Base-by-base conservation (phyloP, 805 yeast species). In the Saturnispora gosingensis region DNA sequence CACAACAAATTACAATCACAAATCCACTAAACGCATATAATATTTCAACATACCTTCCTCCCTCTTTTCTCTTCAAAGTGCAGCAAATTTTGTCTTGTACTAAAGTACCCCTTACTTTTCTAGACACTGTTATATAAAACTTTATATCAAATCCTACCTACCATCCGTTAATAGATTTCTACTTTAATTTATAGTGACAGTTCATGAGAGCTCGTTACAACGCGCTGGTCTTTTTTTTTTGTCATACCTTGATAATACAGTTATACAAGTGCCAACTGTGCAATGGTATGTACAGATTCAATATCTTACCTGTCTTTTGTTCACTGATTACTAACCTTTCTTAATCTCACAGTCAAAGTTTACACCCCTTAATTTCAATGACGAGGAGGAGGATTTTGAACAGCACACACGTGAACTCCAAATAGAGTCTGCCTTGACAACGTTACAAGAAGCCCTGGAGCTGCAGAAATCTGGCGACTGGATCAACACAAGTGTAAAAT, bases 401-500 rank as follows among this genome's bases (percentile, higher is more conserved):
- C 91, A 88, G 56, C 96, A 89, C 61, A 85, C 97, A 1, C 72
- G 96, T 46, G 99, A 93, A 63, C 71, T 91, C 24, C 97, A 91
- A 68, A 76, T 82, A 20, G 98, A 93, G 65, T 86, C 85, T 61
- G 93, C 96, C 3, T 83, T 85, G 64, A 80, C 79, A 57, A 67
- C 82, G 11, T 88, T 85, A 62, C 88, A 88, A 59, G 67, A 68
- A 20, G 97, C 97, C 0, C 70, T 93, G 43, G 65, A 67, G 9
- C 68, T 69, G 9, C 91, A 93, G 57, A 80, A 81, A 55, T 64
- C 69, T 1, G 67, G 69, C 3, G 61, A 77, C 2, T 75, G 72
- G 54, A 66, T 65, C 0, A 72, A 68, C 3, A 83, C 97, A 0
- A 73, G 74, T 40, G 58, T 58, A 0, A 66, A 71, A 16, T 93